Base-by-base conservation (phyloP, 2,329 filamentous ascomycete species). In the Monosporascus ibericus region DNA sequence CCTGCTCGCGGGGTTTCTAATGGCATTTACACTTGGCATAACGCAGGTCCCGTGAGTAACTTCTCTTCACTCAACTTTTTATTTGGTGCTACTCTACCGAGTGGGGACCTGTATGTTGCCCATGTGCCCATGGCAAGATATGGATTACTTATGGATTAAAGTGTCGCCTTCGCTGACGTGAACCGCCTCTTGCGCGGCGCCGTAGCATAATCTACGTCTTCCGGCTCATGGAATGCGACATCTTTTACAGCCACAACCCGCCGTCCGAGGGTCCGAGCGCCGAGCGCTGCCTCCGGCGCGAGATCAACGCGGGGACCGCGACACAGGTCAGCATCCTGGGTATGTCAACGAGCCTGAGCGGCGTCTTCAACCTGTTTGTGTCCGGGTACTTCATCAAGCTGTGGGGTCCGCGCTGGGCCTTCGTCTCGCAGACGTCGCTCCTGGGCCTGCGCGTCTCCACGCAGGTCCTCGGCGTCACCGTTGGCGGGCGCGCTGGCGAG, bases 151-250 rank as follows among this genome's bases (percentile, higher is more conserved):
- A 38, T 6, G n/a, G 3, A 20, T n/a, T 25, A 14, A 14, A 15
- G 25, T 15, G 22, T 37, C 8, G 14, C 22, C 47, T 22, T 20
- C 20, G 37, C 54, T 58, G 48, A 58, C 48, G 15, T 2, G 38
- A 11, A 40, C 38, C 17, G 38, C 38, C 17, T 20, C 38, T 40
- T 22, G 24, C 11, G 1, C n/a, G 15, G 24, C 11, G 14, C n/a
- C 7, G 11, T 50, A 73, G 75, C 3, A 68, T 79, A 5, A 70
- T 87, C 46, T 87, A 86, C 65, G 82, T 85, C 24, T 88, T 89
- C 60, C 82, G 84, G 52, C 64, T 87, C 2, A 88, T 89, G 85
- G 83, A 82, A 48, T 90, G 86, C 67, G 82, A 89, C 51, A 77
- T 79, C 49, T 90, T 83, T 65, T 90, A 88, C 67, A 70, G 75